A percentile compares a stretch with the other conserved stretches of the same genome.
Conservation (phyloP, 371 early-diverging fungal species). For the Choanephora cucurbitarum region DNA sequence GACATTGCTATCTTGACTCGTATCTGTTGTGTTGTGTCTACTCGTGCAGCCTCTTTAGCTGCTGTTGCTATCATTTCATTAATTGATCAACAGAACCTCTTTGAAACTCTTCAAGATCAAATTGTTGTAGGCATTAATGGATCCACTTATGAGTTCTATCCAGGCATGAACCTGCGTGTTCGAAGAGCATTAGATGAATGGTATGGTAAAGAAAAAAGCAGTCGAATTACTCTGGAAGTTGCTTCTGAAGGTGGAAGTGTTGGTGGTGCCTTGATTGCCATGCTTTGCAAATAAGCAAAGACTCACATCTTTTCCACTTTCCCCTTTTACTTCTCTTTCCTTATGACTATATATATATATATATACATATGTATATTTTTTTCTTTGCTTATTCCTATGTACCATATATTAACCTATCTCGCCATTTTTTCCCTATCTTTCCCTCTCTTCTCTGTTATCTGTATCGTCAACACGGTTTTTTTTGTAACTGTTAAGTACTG, state of each 20-base stretch:
- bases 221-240: slow-evolving; percentile 34
- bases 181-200: slow-evolving; percentile 33
- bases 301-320: not conserved
- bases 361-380: not conserved
- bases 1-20: slow-evolving; percentile 39
- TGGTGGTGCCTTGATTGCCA: slow-evolving; percentile 52
- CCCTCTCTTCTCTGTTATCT: too few species aligned
- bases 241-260: slow-evolving; percentile 51
- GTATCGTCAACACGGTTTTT: not conserved
- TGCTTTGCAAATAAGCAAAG: slow-evolving; percentile 36
- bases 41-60: slow-evolving; percentile 44
- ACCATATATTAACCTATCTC: slow-evolving; percentile 1
- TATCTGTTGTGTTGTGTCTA: slow-evolving; percentile 39
- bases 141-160: slow-evolving; percentile 48
- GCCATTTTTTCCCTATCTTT: not conserved
- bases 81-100: slow-evolving; percentile 34
- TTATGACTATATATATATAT: too few species aligned
- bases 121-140: slow-evolving; percentile 50
- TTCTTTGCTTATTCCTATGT: not conserved
- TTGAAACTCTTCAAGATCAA: slow-evolving; percentile 14
- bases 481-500: too few species aligned
- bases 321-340: not conserved
- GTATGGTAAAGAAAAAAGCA: slow-evolving; percentile 37
- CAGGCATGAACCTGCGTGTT: slow-evolving; percentile 38
- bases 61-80: slow-evolving; percentile 44